phyloP scores from a whole-genome alignment of 2,329 filamentous ascomycete genomes.

The Dactylonectria macrodidyma region DNA sequence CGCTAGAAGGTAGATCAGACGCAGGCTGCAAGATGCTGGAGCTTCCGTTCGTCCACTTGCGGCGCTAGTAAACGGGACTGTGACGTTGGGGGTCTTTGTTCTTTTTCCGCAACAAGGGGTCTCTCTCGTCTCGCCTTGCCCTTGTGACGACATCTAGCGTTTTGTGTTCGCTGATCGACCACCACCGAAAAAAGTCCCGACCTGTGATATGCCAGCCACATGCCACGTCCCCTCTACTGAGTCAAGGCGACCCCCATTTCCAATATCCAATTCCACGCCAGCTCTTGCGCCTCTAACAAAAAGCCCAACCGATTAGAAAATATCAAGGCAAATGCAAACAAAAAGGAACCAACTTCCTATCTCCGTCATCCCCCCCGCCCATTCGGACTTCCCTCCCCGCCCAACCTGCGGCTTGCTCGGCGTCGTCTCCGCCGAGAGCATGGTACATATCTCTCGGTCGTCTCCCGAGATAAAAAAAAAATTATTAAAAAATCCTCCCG shows the following conservation, averaged over 20 bases:
- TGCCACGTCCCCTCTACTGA: not conserved
- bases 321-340: too few species aligned
- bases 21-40: too few species aligned
- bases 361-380: not conserved
- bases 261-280: not conserved
- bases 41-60: not conserved
- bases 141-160: slow-evolving; percentile 6
- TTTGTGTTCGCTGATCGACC: not conserved
- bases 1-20: too few species aligned
- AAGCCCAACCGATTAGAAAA: not conserved
- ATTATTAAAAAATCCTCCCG: not conserved
- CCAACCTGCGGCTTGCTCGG: slow-evolving; percentile 20
- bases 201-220: not conserved
- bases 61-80: not conserved
- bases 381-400: slow-evolving; percentile 20
- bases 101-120: not conserved
- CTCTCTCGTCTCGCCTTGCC: not conserved
- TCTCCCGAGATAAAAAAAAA: not conserved
- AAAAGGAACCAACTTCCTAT: not conserved
- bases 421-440: slow-evolving; percentile 18
- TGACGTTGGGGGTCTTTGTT: not conserved
- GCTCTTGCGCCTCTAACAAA: not conserved
- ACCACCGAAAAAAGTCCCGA: not conserved
- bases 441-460: not conserved
- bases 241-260: too few species aligned